Evolutionary conservation across 257 asterid genomes (phyloP).

Genomic region (Gardenia jasminoides): DNA sequence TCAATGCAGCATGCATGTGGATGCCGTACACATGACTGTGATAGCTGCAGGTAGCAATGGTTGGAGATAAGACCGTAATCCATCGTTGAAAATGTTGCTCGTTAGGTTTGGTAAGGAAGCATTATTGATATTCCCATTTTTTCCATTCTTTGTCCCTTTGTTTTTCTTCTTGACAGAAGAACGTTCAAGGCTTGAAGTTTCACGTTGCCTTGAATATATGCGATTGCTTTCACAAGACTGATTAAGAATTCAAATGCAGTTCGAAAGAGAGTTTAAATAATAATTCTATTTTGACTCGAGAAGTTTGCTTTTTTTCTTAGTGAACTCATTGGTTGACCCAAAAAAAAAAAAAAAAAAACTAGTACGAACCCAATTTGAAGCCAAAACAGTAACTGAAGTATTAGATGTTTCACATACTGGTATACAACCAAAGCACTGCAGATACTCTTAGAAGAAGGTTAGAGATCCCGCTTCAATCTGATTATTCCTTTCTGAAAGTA

Average conservation of each 20-base stretch:
- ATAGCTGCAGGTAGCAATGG: neutral
- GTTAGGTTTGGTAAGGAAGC: neutral
- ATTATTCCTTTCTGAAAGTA: neutral
- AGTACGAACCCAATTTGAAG: neutral
- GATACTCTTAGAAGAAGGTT: neutral
- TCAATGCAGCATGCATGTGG: neutral
- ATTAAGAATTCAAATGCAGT: neutral
- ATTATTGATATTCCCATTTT: neutral
- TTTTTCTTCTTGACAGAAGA: neutral
- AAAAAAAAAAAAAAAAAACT: no score
- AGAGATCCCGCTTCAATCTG: neutral
- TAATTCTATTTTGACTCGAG: neutral
- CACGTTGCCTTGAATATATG: neutral
- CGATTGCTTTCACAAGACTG: neutral
- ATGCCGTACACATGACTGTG: neutral
- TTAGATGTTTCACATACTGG: neutral
- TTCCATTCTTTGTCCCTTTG: neutral
- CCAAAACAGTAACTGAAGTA: neutral
- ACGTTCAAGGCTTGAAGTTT: neutral
- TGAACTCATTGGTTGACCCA: no score
- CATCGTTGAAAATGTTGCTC: neutral
- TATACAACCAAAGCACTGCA: neutral
- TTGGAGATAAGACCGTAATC: neutral
- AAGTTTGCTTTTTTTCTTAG: neutral
- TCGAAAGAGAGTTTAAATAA: no score